Base-by-base conservation (phyloP, 2,329 filamentous ascomycete species). In the Capronia epimyces region DNA sequence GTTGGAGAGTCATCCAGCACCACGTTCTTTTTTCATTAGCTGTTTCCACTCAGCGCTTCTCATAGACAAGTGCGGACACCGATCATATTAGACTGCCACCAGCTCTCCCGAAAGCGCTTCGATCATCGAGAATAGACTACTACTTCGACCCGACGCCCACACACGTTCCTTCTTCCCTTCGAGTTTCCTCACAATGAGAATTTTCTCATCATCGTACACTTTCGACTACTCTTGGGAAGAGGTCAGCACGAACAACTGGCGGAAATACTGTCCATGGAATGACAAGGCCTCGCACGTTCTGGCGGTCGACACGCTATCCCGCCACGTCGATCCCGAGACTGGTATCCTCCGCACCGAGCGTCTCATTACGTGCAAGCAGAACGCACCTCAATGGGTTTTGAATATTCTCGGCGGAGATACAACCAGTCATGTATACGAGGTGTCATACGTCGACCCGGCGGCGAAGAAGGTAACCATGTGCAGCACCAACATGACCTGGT, bases 181-280 rank as follows among this genome's bases (percentile, higher is more conserved):
- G 39, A 24, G 4, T 3, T 44, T 31, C 49, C 13, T 27, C 32
- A 48, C 34, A 27, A 97, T 98, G 93, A 95, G 94, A 79, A 87
- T 97, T 72, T 97, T 97, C 66, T 87, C 88, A 62, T 94, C 89
- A 65, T 76, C 78, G 32, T 87, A 89, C 71, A 89, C 89, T 55
- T 98, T 94, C 74, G 80, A 95, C 75, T 98, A 98, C 78, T 95
- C 91, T 40, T 98, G 93, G 93, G 89, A 95, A 66, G 91, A 97
- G 71, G 93, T 98, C 29, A 95, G 89, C 21, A 89, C 89, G 12
- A 89, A 87, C 67, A 98, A 98, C 79, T 98, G 93, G 93, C 86
- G 84, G 63, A 98, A 98, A 71, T 98, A 98, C 74, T 94, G 89
- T 65, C 91, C 91, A 16, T 97, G 93, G 91, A 98, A 98, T 75